A percentile compares a stretch with the other conserved stretches of the same genome.
Evolutionary conservation across 73 alveolate genomes (phyloP).

Genomic region (Tetrahymena malaccensis): DNA sequence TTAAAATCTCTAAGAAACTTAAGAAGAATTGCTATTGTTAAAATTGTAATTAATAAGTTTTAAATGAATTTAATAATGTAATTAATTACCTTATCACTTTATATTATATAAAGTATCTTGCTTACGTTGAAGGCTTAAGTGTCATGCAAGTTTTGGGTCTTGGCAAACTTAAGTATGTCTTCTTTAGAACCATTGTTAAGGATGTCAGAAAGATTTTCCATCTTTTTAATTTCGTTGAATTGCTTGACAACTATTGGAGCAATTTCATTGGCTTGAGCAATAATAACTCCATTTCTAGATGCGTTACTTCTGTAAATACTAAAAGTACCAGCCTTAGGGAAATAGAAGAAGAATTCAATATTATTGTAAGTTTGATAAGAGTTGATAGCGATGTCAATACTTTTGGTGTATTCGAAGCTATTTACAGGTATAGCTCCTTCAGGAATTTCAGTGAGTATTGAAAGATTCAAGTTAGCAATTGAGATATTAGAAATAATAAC

Average conservation of each 20-base stretch:
- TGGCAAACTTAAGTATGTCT: conserved; percentile 50
- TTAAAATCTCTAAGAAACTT: background rate
- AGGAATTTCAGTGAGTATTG: conserved; percentile 81
- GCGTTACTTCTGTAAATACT: conserved; percentile 88
- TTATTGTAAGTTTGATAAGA: conserved; percentile 55
- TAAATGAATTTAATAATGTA: too few species aligned
- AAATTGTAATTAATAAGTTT: too few species aligned
- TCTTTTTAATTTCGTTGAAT: background rate
- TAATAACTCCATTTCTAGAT: conserved; percentile 48
- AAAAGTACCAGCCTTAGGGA: conserved; percentile 35
- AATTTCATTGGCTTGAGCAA: conserved; percentile 53
- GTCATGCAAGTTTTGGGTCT: conserved; percentile 39
- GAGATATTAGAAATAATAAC: conserved; percentile 78
- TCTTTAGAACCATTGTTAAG: conserved; percentile 46
- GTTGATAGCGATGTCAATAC: conserved; percentile 33
- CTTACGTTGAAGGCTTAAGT: conserved; percentile 36
- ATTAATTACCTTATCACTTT: background rate
- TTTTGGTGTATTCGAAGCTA: conserved; percentile 44
- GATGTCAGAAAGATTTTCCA: conserved; percentile 57
- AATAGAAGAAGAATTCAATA: background rate
- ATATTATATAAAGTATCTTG: conserved; percentile 41
- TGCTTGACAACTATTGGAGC: conserved; percentile 38
- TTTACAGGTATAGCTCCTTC: conserved; percentile 78
- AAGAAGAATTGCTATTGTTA: background rate
- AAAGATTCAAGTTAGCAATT: conserved; percentile 39